Evolutionary conservation across 2,329 filamentous ascomycete species (phyloP).

Genomic region (Orbilia javanica): DNA sequence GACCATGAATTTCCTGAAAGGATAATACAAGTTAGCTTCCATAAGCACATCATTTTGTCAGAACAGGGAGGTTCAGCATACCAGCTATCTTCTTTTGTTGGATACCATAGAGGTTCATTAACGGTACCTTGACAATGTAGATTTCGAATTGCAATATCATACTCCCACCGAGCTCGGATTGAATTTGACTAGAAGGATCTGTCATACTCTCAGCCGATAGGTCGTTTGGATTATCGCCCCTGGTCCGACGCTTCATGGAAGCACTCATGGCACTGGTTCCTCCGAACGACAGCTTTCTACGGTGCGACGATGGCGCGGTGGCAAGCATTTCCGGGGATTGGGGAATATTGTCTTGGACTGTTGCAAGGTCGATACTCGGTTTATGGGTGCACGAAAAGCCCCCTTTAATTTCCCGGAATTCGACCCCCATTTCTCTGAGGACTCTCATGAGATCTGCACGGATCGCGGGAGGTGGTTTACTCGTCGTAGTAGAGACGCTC

Average conservation of each 20-base stretch:
- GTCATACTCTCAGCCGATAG: constrained; percentile 84
- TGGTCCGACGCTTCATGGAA: constrained; percentile 67
- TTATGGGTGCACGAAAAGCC: constrained; percentile 90
- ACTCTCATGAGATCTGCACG: constrained; percentile 91
- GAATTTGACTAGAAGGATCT: constrained; percentile 88
- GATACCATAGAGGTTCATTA: constrained; percentile 92
- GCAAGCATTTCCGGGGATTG: constrained; percentile 61
- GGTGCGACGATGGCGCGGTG: constrained; percentile 63
- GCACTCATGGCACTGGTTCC: constrained; percentile 49
- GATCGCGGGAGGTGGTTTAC: constrained; percentile 87
- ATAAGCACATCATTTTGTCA: background rate
- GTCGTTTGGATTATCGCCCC: constrained; percentile 88
- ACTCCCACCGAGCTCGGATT: constrained; percentile 80
- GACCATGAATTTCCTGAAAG: constrained; percentile 87
- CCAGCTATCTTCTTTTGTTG: constrained; percentile 93
- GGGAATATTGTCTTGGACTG: constrained; percentile 72
- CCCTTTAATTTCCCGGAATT: constrained; percentile 90
- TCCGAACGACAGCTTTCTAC: constrained; percentile 63
- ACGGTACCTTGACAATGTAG: constrained; percentile 94
- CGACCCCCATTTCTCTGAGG: constrained; percentile 86
- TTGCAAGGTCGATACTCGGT: constrained; percentile 89
- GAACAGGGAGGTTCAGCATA: background rate
- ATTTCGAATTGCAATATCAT: constrained; percentile 93
- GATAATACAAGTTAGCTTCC: background rate
- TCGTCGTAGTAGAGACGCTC: constrained; percentile 95